phyloP scores from a whole-genome alignment of 371 early-diverging fungal species.

The Lichtheimia ramosa region DNA sequence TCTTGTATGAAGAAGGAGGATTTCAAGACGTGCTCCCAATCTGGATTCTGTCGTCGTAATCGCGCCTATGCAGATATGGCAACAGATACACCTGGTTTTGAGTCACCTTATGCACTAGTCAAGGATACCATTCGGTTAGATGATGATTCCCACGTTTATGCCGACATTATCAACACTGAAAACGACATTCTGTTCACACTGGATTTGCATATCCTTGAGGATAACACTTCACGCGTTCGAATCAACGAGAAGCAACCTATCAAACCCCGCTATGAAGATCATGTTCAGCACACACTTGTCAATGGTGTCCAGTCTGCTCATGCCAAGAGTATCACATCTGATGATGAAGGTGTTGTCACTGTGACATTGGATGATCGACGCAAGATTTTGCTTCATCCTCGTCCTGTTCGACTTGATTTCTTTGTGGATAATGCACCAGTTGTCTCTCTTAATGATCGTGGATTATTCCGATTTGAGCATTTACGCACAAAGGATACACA shows the following conservation, averaged over 20 bases:
- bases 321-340: conserved; percentile 4
- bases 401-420: conserved; percentile 72
- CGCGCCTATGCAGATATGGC: conserved; percentile 79
- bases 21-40: conserved; percentile 89
- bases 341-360: conserved; percentile 16
- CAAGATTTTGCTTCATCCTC: conserved; percentile 51
- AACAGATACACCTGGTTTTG: conserved; percentile 25
- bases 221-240: conserved; percentile 67
- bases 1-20: conserved; percentile 65
- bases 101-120: conserved; percentile 67
- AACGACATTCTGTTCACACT: conserved; percentile 47
- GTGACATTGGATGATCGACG: conserved; percentile 24
- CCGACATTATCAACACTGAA: conserved; percentile 58
- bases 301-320: conserved; percentile 30
- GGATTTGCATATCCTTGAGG: conserved; percentile 53
- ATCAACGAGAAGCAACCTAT: conserved; percentile 71
- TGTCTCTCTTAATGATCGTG: conserved; percentile 80
- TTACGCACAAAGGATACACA: conserved; percentile 64
- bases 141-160: conserved; percentile 47
- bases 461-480: conserved; percentile 86
- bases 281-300: conserved; percentile 60
- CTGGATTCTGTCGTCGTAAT: conserved; percentile 90
- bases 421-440: conserved; percentile 58
- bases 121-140: conserved; percentile 49
- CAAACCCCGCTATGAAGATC: conserved; percentile 71